Evolutionary conservation across 2,329 filamentous ascomycete genomes (phyloP), one percentile per base, ranked within the genome.

Genomic region (Cyanodermella asteris): DNA sequence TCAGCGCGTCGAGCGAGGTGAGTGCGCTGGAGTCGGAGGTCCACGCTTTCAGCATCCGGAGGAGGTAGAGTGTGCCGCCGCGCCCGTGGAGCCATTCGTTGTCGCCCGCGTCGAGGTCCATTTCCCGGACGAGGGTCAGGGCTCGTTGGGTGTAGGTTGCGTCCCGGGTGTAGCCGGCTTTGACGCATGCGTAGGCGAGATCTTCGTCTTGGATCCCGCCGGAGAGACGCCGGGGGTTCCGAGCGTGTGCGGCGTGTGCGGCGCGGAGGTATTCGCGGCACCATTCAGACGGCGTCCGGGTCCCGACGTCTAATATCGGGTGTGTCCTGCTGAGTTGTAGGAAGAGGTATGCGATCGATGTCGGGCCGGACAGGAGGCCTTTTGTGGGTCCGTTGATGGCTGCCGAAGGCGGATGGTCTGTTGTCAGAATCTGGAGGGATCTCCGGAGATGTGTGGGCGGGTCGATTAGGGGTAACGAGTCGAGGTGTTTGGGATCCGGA

Each of bases 41-140:
- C 22, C 73, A 62, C 32, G 58, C 59, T 15, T 58, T 55, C 13
- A 59, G 60, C 17, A 74, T 62, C 1, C 73, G 56, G 20, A 78
- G 54, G 21, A 75, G 50, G 40, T 76, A 77, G 13, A 78, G 50
- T 26, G 67, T 63, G 1, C 72, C 72, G 2, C 72, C 66, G 7
- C 69, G 58, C 5, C 73, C 73, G 40, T 71, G 68, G 5, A 73
- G 47, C 43, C 70, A 60, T 38, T 77, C 72, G 27, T 72, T 65
- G 21, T 53, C n/a, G 14, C 59, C 56, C 2, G 53, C 51, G 1
- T 37, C 31, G 25, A 54, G 48, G 7, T 52, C 42, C 24, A 28
- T 22, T 10, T 28, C 28, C 12, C 26, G 16, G 10, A 24, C 10
- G 5, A 16, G 9, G 5, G 16, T 22, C 11, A 33, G 29, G 9